Conservation (phyloP, 257 asterid species). For the Nicotiana otophora region DNA sequence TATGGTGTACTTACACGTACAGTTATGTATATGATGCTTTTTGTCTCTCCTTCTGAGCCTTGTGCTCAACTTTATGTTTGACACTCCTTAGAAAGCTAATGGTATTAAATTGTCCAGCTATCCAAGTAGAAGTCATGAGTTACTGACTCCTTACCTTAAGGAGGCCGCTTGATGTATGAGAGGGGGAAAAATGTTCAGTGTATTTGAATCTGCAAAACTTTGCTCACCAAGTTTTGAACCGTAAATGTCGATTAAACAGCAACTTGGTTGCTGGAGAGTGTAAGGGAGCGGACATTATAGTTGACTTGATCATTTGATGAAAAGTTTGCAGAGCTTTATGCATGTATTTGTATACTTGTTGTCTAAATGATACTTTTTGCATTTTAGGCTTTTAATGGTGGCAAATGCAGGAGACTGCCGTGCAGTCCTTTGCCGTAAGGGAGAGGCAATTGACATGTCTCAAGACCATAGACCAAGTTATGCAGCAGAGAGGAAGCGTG, state of each 20-base stretch:
- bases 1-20: not conserved
- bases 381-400: conserved; percentile 67
- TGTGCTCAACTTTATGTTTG: conserved; percentile 12
- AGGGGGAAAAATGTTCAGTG: not conserved
- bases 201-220: not conserved
- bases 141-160: not conserved
- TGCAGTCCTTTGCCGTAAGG: conserved; percentile 81
- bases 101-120: not conserved
- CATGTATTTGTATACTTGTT: not conserved
- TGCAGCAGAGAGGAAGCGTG: conserved; percentile 51
- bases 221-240: not conserved
- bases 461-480: conserved; percentile 68
- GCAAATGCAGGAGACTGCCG: conserved; percentile 85
- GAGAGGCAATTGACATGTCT: conserved; percentile 76
- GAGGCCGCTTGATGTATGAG: not conserved
- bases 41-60: not conserved
- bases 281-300: not conserved
- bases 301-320: not conserved
- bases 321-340: not conserved
- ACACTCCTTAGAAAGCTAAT: conserved; percentile 31
- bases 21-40: not conserved
- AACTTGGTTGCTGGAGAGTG: not conserved
- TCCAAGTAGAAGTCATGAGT: not conserved
- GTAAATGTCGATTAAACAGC: not conserved
- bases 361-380: not conserved